phyloP scores from a whole-genome alignment of 2,329 filamentous ascomycete species.

The Ophiosphaerella herpotricha region DNA sequence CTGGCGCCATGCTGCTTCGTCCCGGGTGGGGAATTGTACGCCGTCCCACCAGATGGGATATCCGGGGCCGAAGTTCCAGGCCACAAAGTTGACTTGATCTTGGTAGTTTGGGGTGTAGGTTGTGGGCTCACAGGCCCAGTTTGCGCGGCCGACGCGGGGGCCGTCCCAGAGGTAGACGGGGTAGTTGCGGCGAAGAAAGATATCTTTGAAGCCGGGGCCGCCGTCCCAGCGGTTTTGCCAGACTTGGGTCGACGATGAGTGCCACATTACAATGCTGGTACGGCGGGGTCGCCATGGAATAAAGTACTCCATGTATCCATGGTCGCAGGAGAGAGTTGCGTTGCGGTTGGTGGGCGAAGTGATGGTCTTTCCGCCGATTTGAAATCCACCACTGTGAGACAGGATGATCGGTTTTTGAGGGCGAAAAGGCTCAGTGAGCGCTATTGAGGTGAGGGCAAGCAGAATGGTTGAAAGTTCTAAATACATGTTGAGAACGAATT shows the following conservation, averaged over 20 bases:
- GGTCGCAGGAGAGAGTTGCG: constrained; percentile 31
- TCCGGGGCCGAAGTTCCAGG: constrained; percentile 29
- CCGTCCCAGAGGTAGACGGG: constrained; percentile 35
- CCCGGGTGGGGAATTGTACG: constrained; percentile 26
- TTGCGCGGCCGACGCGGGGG: constrained; percentile 29
- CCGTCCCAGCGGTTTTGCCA: constrained; percentile 35
- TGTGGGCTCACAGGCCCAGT: constrained; percentile 26
- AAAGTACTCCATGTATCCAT: constrained; percentile 37
- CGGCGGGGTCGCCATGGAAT: constrained; percentile 25
- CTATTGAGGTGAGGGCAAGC: background rate
- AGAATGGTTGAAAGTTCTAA: background rate
- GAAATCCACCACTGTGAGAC: constrained; percentile 25
- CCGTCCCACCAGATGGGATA: constrained; percentile 25
- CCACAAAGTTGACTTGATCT: constrained; percentile 27
- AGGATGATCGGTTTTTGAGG: constrained; percentile 22
- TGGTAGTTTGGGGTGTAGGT: constrained; percentile 16
- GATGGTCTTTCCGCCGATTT: constrained; percentile 28
- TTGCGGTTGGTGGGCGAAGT: constrained; percentile 11
- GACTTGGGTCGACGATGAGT: constrained; percentile 31
- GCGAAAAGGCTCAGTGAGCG: background rate
- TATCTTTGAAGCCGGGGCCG: constrained; percentile 33
- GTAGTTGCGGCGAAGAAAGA: constrained; percentile 30
- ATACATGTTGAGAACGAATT: background rate
- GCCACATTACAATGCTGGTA: constrained; percentile 32
- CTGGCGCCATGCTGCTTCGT: constrained; percentile 25